A percentile compares a stretch with the other conserved stretches of the same genome.
Conservation (phyloP, 1,284 basidiomycete genomes). For the Phellinidium pouzarii region DNA sequence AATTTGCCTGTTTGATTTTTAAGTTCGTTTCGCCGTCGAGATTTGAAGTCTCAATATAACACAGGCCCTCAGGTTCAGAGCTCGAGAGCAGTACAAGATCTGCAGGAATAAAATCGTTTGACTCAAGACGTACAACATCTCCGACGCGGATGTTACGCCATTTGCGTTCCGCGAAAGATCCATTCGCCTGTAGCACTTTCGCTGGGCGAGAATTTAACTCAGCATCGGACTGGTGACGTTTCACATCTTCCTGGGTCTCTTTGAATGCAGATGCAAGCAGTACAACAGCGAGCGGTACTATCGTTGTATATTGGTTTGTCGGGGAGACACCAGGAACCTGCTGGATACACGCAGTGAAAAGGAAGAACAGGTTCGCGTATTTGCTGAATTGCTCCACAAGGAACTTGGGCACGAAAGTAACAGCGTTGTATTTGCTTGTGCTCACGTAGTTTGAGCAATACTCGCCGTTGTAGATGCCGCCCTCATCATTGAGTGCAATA, state of each 20-base stretch:
- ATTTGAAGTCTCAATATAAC: conserved; percentile 97
- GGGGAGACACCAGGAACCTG: conserved; percentile 98
- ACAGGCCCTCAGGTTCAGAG: conserved; percentile 94
- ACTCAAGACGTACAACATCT: conserved; percentile 87
- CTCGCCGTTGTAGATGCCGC: conserved; percentile 51
- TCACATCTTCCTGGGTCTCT: conserved; percentile 93
- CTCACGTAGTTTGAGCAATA: conserved; percentile 83
- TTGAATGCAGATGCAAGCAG: conserved; percentile 95
- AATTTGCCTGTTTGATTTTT: conserved; percentile 95
- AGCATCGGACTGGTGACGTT: conserved; percentile 92
- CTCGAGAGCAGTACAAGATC: conserved; percentile 86
- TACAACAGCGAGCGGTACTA: conserved; percentile 86
- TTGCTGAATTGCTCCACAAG: conserved; percentile 95
- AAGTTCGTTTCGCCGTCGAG: conserved; percentile 97
- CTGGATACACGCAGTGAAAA: conserved; percentile 97
- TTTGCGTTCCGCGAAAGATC: conserved; percentile 68
- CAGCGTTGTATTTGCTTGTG: conserved; percentile 92
- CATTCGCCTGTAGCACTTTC: conserved; percentile 66
- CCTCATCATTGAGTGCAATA: conserved; percentile 67
- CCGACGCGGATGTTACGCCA: conserved; percentile 92
- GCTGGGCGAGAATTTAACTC: conserved; percentile 85
- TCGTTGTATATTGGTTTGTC: conserved; percentile 93
- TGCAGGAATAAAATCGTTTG: conserved; percentile 93
- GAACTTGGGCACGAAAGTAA: conserved; percentile 92
- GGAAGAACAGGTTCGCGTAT: conserved; percentile 98